Conservation (phyloP, 164 flowering plant genomes). For the Taxillus chinensis region DNA sequence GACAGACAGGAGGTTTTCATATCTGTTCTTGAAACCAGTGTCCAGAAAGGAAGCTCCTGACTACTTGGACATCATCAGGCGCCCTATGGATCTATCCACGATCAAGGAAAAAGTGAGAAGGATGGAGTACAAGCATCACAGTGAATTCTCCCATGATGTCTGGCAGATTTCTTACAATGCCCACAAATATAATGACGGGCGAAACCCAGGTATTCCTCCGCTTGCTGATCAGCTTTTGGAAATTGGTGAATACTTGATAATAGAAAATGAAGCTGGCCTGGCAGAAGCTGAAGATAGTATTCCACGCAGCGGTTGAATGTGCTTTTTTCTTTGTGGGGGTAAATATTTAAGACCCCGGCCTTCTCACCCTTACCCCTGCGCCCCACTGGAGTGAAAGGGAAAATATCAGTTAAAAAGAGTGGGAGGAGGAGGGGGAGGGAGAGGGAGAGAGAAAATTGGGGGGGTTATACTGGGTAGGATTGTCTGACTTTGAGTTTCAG, state of each 20-base stretch:
- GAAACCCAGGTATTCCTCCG: slow-evolving; percentile 91
- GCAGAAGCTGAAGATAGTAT: slow-evolving; percentile 75
- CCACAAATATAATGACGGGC: slow-evolving; percentile 63
- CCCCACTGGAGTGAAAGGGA: too few relatives aligned
- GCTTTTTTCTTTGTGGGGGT: too few relatives aligned
- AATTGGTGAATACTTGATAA: slow-evolving; percentile 64
- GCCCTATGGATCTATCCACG: slow-evolving; percentile 89
- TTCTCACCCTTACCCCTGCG: too few relatives aligned
- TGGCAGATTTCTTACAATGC: slow-evolving; percentile 84
- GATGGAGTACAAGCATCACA: slow-evolving; percentile 65
- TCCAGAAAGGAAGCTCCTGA: slow-evolving; percentile 91
- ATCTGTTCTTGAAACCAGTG: slow-evolving; percentile 80
- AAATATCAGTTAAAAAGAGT: too few relatives aligned
- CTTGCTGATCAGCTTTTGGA: slow-evolving; percentile 89
- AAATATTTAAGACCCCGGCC: too few relatives aligned
- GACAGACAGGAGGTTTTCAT: slow-evolving; percentile 39
- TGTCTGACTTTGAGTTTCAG: too few relatives aligned
- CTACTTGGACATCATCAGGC: slow-evolving; percentile 47
- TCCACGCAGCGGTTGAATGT: too few relatives aligned
- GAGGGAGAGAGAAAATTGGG: too few relatives aligned
- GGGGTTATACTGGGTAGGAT: too few relatives aligned
- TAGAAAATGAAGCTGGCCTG: slow-evolving; percentile 26
- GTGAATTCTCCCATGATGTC: slow-evolving; percentile 80
- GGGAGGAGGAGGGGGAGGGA: too few relatives aligned
- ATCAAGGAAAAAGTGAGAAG: slow-evolving; percentile 73